Evolutionary conservation across 805 yeast species (phyloP).

Genomic region (Alloascoidea africana): DNA sequence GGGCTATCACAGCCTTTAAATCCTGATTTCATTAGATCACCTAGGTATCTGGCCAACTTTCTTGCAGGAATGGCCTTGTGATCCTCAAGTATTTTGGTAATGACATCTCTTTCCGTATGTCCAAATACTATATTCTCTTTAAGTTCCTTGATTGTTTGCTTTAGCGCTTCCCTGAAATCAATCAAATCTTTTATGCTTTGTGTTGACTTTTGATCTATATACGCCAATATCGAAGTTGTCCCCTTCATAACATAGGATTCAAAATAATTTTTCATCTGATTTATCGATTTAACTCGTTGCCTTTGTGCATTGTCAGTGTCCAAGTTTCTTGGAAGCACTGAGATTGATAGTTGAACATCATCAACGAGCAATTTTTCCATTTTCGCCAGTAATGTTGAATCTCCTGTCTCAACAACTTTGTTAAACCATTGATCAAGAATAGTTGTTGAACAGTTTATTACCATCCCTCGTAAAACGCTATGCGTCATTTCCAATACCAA

Average conservation of each 20-base stretch:
- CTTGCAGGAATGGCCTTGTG: conserved; percentile 12
- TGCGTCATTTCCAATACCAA: neutral
- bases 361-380: too few species aligned
- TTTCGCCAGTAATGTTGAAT: neutral
- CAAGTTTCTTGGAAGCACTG: too few species aligned
- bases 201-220: neutral
- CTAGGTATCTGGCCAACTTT: conserved; percentile 15
- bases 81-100: neutral
- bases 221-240: neutral
- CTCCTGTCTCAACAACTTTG: neutral
- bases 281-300: conserved; percentile 7
- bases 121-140: neutral
- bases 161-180: neutral
- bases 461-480: neutral
- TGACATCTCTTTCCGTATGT: neutral
- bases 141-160: neutral
- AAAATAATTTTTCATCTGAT: too few species aligned
- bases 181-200: neutral
- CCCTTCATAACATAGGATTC: neutral
- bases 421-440: neutral
- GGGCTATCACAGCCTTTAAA: conserved; percentile 7
- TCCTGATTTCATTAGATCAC: conserved; percentile 14
- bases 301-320: too few species aligned
- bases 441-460: neutral
- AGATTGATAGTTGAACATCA: too few species aligned